Evolutionary conservation across 2,329 filamentous ascomycete genomes (phyloP).

Genomic region (Penicillium psychrosexuale): DNA sequence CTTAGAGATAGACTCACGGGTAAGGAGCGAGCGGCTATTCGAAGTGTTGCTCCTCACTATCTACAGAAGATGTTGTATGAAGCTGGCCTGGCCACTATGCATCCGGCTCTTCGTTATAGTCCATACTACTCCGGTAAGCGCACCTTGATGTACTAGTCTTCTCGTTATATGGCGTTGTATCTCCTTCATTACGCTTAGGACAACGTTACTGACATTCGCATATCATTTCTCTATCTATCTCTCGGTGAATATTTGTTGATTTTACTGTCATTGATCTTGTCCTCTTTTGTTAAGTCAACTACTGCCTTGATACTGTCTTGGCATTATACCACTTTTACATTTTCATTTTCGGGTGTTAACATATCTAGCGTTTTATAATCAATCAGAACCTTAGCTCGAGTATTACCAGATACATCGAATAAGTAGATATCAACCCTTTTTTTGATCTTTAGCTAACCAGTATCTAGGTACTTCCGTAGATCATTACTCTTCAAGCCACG

Average conservation of each 20-base stretch:
- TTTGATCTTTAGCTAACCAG: background rate
- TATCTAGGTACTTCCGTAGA: constrained; percentile 12
- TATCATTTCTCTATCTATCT: no score
- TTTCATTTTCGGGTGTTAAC: background rate
- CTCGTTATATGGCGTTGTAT: background rate
- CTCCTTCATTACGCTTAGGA: background rate
- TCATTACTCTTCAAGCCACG: constrained; percentile 30
- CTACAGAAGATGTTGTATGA: background rate
- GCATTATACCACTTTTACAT: background rate
- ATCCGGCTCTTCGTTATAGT: background rate
- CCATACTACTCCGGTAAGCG: background rate
- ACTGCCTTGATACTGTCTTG: background rate
- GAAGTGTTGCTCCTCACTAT: background rate
- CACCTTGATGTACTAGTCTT: background rate
- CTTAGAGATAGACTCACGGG: background rate
- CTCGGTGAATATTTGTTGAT: background rate
- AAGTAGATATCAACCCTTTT: background rate
- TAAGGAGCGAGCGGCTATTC: background rate
- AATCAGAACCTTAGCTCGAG: background rate
- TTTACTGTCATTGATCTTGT: background rate
- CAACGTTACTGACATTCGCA: background rate
- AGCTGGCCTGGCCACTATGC: background rate
- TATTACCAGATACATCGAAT: background rate
- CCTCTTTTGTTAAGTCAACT: background rate
- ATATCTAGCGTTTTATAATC: background rate